Percentiles rank a stretch among this genome's conserved stretches.
Conservation (phyloP, 179 eudicot species). For the Carnegiea gigantea region DNA sequence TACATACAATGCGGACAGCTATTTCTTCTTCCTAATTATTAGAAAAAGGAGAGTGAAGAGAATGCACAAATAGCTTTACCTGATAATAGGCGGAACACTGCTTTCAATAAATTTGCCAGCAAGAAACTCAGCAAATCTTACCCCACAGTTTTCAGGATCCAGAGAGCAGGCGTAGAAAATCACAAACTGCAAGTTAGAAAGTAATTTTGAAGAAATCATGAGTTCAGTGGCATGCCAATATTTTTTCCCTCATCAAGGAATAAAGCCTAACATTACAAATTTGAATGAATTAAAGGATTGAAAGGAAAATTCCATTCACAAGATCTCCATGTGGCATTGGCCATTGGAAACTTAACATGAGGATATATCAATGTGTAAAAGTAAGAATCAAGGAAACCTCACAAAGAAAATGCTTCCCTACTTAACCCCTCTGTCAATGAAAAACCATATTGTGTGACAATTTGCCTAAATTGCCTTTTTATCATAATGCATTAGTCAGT, state of each 20-base stretch:
- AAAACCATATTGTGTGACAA: neutral
- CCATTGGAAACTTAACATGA: neutral
- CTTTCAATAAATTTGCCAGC: constrained; percentile 45
- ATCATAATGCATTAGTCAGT: neutral
- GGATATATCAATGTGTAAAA: neutral
- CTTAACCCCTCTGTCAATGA: neutral
- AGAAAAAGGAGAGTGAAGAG: neutral
- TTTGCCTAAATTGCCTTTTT: neutral
- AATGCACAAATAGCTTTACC: constrained; percentile 38
- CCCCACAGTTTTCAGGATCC: constrained; percentile 79
- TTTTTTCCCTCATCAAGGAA: neutral
- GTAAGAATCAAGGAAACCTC: neutral
- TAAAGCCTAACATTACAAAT: neutral
- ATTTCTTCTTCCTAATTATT: too few relatives aligned
- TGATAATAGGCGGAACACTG: constrained; percentile 40
- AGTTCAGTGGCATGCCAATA: neutral
- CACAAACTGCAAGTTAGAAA: constrained; percentile 65
- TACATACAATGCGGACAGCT: too few relatives aligned
- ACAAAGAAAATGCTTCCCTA: neutral
- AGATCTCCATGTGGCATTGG: neutral
- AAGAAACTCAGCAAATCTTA: constrained; percentile 56
- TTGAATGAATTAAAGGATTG: neutral
- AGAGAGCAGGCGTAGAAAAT: constrained; percentile 89
- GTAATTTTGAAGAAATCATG: neutral
- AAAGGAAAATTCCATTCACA: neutral